Base-by-base conservation (phyloP, 179 eudicot genomes). In the Camellia oleifera region DNA sequence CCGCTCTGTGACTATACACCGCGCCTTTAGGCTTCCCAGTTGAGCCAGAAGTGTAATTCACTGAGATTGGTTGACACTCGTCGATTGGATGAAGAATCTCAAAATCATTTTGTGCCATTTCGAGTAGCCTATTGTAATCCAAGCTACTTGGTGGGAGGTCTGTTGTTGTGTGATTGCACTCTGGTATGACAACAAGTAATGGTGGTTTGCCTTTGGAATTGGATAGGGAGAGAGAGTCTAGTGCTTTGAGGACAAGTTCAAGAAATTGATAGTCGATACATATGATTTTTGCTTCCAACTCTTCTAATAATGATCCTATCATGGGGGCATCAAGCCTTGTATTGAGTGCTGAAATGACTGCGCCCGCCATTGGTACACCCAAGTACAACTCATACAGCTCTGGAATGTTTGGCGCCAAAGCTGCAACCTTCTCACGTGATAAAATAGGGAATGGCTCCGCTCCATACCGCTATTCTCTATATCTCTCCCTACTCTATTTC, bases 21-120 rank as follows among this genome's bases (percentile, higher is more conserved):
- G 80, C 97, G 0, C 92, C 93, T 77, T 91, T 92, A 9, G 93
- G 93, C 23, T 66, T 85, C 18, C 91, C 92, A 0, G 97, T 91
- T 0, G 95, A 86, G 42, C 97, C 95, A 8, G 97, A 91, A 11
- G 97, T 91, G 78, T 82, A 90, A 74, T 80, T 85, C 17, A 92
- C 82, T 4, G 91, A 78, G 63, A 92, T 90, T 0, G 93, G 91
- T 69, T 85, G 87, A 65, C 85, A 85, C 75, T 92, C 95, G 13
- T 86, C 52, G 23, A 78, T 75, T 0, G 91, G 93, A 60, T 50
- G 63, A 42, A 77, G 14, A 1, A 85, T 77, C 42, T 85, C 66
- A 60, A 87, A 88, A 60, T 82, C 84, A 1, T 63, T 18, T 15
- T 63, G 70, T 42, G 91, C 91, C 56, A 79, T 76, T n/a, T 69